Base-by-base conservation (phyloP, 78 protist genomes). In the Bodo saltans region DNA sequence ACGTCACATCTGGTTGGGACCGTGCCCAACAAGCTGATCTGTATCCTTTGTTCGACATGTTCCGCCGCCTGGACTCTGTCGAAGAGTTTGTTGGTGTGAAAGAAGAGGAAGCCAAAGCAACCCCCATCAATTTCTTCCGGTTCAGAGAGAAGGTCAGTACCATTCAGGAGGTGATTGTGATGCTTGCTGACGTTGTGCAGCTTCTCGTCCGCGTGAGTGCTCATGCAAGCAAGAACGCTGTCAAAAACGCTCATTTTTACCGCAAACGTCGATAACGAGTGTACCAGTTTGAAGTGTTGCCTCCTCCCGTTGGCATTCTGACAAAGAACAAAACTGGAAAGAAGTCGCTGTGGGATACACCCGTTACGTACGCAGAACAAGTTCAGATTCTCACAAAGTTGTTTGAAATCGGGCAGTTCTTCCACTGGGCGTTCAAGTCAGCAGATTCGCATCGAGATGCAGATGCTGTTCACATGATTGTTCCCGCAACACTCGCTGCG, bases 401-500 rank as follows among this genome's bases (percentile, higher is more conserved):
- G 8, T 8, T 8, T 47, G 60, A 47, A 17, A 47, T 47, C 60
- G 60, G n/a, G 17, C 60, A 47, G n/a, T 47, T 47, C 60, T 8
- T 17, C 60, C 60, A 47, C 60, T 47, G 60, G 60, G 60, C 60
- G n/a, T 8, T 23, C 60, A 17, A 47, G 60, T 17, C 60, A 17
- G 17, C 60, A 8, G 17, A 47, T 78, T 23, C 60, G 41, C n/a
- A n/a, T n/a, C n/a, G n/a, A n/a, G n/a, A n/a, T n/a, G n/a, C n/a
- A n/a, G 90, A 90, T 33, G 93, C 78, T 4, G 82, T 85, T 4
- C 85, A 90, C 3, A 42, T 87, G 68, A 29, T 79, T 35, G 53
- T 83, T 28, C 34, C 82, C 0, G 87, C 83, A 4, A 29, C 81
- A 60, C 41, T 87, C 35, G 70, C 72, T 25, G 90, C 90, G n/a